Evolutionary conservation across 225 moss, liverwort and hornwort genomes (phyloP).

Genomic region (Marchantia polymorpha): DNA sequence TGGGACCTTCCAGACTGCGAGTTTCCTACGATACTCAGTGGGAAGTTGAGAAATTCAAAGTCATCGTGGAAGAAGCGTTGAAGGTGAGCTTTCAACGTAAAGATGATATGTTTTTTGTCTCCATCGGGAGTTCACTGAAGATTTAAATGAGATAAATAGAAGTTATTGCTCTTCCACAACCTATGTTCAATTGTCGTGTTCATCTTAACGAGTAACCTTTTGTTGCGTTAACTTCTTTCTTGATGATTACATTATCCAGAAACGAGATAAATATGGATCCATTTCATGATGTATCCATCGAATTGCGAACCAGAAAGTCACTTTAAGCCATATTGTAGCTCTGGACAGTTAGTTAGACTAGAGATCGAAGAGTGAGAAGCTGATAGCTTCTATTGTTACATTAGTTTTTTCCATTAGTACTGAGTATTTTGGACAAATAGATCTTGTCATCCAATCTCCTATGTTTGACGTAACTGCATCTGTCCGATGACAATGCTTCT

Average conservation of each 20-base stretch:
- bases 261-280: slow-evolving; percentile 58
- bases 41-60: slow-evolving; percentile 79
- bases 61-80: slow-evolving; percentile 76
- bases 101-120: no score
- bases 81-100: slow-evolving; percentile 42
- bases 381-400: slow-evolving; percentile 60
- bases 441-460: slow-evolving; percentile 30
- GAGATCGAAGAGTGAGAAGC: slow-evolving; percentile 59
- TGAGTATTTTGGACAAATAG: slow-evolving; percentile 57
- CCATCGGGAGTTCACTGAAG: background rate
- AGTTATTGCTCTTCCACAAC: no score
- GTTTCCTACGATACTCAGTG: slow-evolving; percentile 76
- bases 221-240: background rate
- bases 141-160: no score
- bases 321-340: slow-evolving; percentile 80
- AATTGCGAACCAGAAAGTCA: slow-evolving; percentile 71
- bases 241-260: slow-evolving; percentile 38
- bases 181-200: background rate
- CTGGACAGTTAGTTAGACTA: slow-evolving; percentile 61
- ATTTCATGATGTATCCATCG: slow-evolving; percentile 65
- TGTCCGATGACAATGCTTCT: slow-evolving; percentile 1
- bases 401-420: slow-evolving; percentile 70
- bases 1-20: slow-evolving; percentile 74
- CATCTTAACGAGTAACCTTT: background rate
- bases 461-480: slow-evolving; percentile 1